Evolutionary conservation across 257 asterid genomes (phyloP).

Genomic region (Ajuga chamaepitys): DNA sequence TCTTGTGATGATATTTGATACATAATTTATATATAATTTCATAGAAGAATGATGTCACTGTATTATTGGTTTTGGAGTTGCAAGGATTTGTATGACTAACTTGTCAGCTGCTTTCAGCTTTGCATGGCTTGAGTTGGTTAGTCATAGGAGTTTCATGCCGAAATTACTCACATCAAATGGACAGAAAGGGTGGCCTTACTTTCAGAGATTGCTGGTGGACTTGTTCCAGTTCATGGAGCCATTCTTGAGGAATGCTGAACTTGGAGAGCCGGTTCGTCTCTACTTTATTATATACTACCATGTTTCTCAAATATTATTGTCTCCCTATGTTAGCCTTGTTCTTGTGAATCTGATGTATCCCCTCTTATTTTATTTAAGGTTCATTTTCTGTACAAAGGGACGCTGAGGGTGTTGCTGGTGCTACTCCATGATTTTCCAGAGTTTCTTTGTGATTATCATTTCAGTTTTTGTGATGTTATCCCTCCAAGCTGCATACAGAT

Average conservation of each 20-base stretch:
- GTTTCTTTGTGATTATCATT: conserved; percentile 96
- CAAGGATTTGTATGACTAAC: conserved; percentile 20
- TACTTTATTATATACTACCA: neutral
- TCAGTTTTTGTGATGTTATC: conserved; percentile 98
- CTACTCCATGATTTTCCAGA: conserved; percentile 98
- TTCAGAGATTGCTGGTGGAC: conserved; percentile 82
- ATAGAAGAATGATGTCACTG: neutral
- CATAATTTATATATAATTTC: neutral
- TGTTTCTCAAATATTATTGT: conserved; percentile 1
- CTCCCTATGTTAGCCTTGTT: neutral
- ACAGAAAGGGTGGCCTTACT: conserved; percentile 95
- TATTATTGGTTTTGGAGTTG: neutral
- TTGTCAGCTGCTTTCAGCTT: conserved; percentile 53
- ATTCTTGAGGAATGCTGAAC: conserved; percentile 85
- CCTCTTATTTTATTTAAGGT: conserved; percentile 28
- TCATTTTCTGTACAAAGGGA: conserved; percentile 84
- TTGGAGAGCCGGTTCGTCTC: conserved; percentile 73
- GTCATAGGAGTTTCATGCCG: conserved; percentile 98
- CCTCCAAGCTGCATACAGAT: conserved; percentile 97
- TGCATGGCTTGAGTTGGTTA: conserved; percentile 95
- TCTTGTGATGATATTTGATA: neutral
- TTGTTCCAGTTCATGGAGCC: conserved; percentile 98
- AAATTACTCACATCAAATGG: conserved; percentile 77
- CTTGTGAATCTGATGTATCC: neutral
- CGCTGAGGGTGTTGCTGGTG: conserved; percentile 89